Evolutionary conservation across 306 rosid genomes (phyloP).

Genomic region (Crataegus laevigata): DNA sequence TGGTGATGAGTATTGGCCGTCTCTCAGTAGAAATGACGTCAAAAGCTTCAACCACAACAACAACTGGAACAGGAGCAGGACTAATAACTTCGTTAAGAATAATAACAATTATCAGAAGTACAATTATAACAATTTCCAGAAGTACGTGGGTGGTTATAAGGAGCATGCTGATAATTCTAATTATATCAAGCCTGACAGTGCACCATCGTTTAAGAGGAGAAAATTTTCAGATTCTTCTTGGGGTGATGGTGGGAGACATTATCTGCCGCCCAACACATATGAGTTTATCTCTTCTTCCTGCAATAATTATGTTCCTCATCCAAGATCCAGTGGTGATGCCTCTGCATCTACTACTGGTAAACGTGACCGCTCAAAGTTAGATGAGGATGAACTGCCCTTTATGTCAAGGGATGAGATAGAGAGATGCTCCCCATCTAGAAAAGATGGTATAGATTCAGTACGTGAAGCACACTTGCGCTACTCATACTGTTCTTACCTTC

Average conservation of each 20-base stretch:
- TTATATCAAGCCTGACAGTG: conserved; percentile 33
- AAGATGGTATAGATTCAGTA: conserved; percentile 79
- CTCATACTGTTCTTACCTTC: conserved; percentile 89
- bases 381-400: conserved; percentile 61
- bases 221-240: conserved; percentile 55
- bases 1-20: conserved; percentile 42
- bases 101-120: conserved; percentile 18
- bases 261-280: conserved; percentile 35
- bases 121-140: conserved; percentile 15
- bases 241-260: conserved; percentile 53
- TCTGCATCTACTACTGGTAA: conserved; percentile 47
- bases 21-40: conserved; percentile 35
- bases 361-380: conserved; percentile 50
- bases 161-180: conserved; percentile 24
- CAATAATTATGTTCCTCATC: conserved; percentile 31
- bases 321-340: conserved; percentile 41
- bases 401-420: conserved; percentile 96
- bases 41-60: conserved; percentile 11
- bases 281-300: conserved; percentile 26
- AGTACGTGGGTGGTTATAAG: conserved; percentile 28
- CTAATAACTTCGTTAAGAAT: conserved; percentile 27
- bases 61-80: conserved; percentile 50
- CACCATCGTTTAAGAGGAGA: conserved; percentile 63
- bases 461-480: conserved; percentile 90
- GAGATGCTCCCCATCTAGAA: conserved; percentile 87